Evolutionary conservation across 495 filamentous ascomycete species (phyloP), one percentile per base, ranked within the genome.

Genomic region (Penicillium steckii): DNA sequence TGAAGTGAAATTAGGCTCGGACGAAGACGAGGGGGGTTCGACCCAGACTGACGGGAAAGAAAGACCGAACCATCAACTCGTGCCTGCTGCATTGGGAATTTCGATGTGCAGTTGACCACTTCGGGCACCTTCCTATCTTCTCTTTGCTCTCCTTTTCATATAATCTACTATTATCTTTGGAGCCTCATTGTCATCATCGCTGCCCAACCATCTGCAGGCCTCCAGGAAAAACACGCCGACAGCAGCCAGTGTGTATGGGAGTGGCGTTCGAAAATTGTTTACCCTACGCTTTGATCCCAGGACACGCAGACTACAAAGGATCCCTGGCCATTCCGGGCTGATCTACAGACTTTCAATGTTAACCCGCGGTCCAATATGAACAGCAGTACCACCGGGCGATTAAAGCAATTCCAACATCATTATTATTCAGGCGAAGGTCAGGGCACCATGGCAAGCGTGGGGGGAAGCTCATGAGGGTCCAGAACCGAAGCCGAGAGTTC

Each of bases 11-110:
- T 27, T 27, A 15, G 8, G n/a, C n/a, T 3, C n/a, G 18, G 8
- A 37, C 4, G n/a, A 17, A 17, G 18, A 15, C 33, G 37, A 53
- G 26, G 59, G 48, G 54, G 52, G 40, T 41, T 35, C 17, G 55
- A 53, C 42, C 56, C 56, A 53, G 32, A 44, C 42, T 44, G 23
- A 26, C 53, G 59, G 61, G 57, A 69, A 58, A 54, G 50, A 48
- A 48, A 50, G 38, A 61, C 50, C 45, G 21, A 53, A 43, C 44
- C 33, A 24, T 18, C 19, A 43, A 26, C 30, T 27, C 30, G 27
- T 19, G 3, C 5, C 26, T 17, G 6, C 19, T n/a, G n/a, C n/a
- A n/a, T 13, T 35, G 10, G n/a, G 18, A n/a, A 37, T 37, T 37
- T 18, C 12, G 32, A 35, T 13, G 15, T 37, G 33, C 33, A 37